Conservation (phyloP, 2,329 filamentous ascomycete genomes). For the Domatiomyces globalis region DNA sequence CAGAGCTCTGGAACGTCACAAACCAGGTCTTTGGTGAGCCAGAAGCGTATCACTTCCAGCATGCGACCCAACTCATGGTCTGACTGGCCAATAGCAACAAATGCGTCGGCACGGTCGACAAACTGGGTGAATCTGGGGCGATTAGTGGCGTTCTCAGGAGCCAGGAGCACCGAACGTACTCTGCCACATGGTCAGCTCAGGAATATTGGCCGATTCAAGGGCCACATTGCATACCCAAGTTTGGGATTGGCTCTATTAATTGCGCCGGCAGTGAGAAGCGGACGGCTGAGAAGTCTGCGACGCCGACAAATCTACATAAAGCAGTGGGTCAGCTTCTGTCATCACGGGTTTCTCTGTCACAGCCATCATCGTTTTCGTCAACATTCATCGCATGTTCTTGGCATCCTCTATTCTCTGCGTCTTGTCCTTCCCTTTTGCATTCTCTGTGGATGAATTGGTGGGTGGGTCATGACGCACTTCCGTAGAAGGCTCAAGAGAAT, state of each 20-base stretch:
- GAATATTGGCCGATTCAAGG: neutral
- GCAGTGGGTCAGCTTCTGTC: neutral
- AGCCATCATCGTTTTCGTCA: neutral
- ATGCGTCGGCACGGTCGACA: neutral
- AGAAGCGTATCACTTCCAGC: slow-evolving; percentile 87
- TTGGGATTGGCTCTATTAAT: slow-evolving; percentile 87
- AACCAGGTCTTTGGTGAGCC: slow-evolving; percentile 93
- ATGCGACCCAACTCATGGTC: slow-evolving; percentile 86
- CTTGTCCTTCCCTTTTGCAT: neutral
- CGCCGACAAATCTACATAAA: slow-evolving; percentile 69
- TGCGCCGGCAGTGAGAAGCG: slow-evolving; percentile 93
- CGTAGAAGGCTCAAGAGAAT: slow-evolving; percentile 78
- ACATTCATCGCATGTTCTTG: neutral
- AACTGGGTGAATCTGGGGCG: neutral
- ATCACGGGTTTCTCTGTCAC: neutral
- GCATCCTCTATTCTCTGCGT: neutral
- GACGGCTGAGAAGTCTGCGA: slow-evolving; percentile 86
- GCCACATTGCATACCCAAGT: slow-evolving; percentile 45
- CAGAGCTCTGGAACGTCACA: slow-evolving; percentile 5
- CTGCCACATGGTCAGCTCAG: neutral
- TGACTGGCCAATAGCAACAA: slow-evolving; percentile 57
- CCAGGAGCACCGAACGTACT: neutral
- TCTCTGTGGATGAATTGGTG: neutral
- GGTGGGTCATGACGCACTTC: slow-evolving; percentile 47
- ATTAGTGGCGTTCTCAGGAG: neutral